Evolutionary conservation across 306 rosid species (phyloP).

Genomic region (Corylus avellana): DNA sequence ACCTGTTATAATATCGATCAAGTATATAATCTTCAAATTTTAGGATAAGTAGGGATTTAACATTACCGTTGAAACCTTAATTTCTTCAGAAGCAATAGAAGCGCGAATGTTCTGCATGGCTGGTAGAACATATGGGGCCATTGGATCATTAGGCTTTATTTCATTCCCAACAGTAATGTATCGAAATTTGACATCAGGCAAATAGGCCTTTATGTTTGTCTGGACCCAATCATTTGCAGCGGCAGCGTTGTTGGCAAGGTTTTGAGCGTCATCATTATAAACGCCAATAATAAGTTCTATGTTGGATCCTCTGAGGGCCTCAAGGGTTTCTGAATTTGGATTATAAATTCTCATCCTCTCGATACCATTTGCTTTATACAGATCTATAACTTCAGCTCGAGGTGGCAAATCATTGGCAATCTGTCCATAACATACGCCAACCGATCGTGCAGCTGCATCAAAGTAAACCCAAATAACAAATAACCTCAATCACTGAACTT

Average conservation of each 20-base stretch:
- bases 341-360: slow-evolving; percentile 37
- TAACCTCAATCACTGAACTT: no score
- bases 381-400: slow-evolving; percentile 34
- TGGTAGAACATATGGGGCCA: slow-evolving; percentile 27
- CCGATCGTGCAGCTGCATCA: slow-evolving; percentile 44
- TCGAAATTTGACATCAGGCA: slow-evolving; percentile 31
- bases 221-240: slow-evolving; percentile 46
- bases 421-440: slow-evolving; percentile 58
- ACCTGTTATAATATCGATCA: no score
- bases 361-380: slow-evolving; percentile 35
- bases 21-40: no score
- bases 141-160: slow-evolving; percentile 14
- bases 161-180: slow-evolving; percentile 59
- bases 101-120: slow-evolving; percentile 40
- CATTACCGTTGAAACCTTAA: slow-evolving; percentile 48
- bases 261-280: slow-evolving; percentile 15
- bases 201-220: slow-evolving; percentile 21
- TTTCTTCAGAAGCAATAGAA: slow-evolving; percentile 36
- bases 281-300: slow-evolving; percentile 26
- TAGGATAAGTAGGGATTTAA: no score
- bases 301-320: no score
- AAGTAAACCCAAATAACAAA: neutral
- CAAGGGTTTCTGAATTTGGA: slow-evolving; percentile 30
- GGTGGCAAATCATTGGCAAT: slow-evolving; percentile 33
- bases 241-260: slow-evolving; percentile 23